Base-by-base conservation (phyloP, 371 early-diverging fungal genomes). In the Chytridium lagenaria region DNA sequence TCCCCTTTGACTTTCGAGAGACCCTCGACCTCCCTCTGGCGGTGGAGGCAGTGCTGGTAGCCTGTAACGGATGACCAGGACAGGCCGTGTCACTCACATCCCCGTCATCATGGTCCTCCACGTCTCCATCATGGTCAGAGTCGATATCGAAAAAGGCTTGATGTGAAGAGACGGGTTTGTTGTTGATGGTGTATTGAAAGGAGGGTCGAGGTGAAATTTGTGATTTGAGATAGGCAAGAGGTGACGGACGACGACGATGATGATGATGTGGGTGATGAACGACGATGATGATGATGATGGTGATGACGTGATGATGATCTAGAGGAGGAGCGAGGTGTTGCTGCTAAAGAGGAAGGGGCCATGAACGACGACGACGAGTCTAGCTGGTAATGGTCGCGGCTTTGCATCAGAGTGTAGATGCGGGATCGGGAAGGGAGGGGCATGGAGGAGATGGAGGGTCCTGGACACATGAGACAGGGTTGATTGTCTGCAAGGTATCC, bases 401-500 rank as follows among this genome's bases (percentile, higher is more conserved):
- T 7, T n/a, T n/a, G n/a, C n/a, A 44, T 19, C 12, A 52, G 7
- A 23, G 26, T 52, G 55, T 12, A 52, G 55, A 52, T 12, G 55
- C 55, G 55, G 44, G 55, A 52, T 52, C 55, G 55, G 12, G 55
- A 26, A 26, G 55, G 55, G 55, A 22, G 55, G 5, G 55, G 7
- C n/a, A 52, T 52, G 12, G 55, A 22, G 55, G 34, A 22, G 22
- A 61, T 15, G 63, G 63, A 26, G 28, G 63, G 63, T 34, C 63
- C 63, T 12, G 63, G 63, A 34, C 63, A 61, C 19, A 16, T 12
- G 63, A 61, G 33, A 34, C 63, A 61, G 12, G 63, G 63, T 2
- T 15, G 33, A 34, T 22, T 34, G 28, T 61, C 63, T 3, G 63
- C 26, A 5, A 36, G 33, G 63, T 61, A 61, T 5, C 63, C 63